These are phyloP conservation scores for Ophiostoma pallidulum DNA, from an alignment of 2,329 filamentous ascomycete species.

Conservation along the genomic window DNA sequence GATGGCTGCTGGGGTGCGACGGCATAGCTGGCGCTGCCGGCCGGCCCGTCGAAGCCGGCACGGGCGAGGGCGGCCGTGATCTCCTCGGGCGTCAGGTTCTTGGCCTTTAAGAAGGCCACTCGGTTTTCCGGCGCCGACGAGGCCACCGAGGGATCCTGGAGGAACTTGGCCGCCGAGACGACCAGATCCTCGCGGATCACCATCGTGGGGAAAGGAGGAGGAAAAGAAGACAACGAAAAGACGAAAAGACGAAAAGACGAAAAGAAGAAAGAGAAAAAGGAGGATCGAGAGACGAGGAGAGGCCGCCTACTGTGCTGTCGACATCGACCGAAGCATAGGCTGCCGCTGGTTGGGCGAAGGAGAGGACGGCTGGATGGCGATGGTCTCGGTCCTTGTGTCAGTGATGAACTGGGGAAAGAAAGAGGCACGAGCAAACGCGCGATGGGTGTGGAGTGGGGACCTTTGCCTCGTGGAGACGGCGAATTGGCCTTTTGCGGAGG, in stretches of 20 bases:
- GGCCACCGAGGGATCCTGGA: slow-evolving; percentile 88
- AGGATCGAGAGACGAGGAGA: not conserved
- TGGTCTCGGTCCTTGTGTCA: not conserved
- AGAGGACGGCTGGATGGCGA: not conserved
- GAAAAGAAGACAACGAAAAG: too few species aligned
- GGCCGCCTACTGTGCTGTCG: not conserved
- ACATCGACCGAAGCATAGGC: not conserved
- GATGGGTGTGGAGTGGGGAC: slow-evolving; percentile 5
- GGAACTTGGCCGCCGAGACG: slow-evolving; percentile 71
- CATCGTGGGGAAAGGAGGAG: slow-evolving; percentile 41
- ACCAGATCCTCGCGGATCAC: slow-evolving; percentile 93
- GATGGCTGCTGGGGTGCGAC: slow-evolving; percentile 19
- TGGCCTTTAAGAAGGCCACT: slow-evolving; percentile 86
- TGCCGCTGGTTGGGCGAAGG: not conserved
- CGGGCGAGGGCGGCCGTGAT: slow-evolving; percentile 76
- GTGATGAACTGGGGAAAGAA: not conserved
- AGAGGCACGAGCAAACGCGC: slow-evolving; percentile 1
- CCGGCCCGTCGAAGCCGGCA: slow-evolving; percentile 45
- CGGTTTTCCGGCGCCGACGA: slow-evolving; percentile 86
- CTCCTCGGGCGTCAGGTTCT: slow-evolving; percentile 95
- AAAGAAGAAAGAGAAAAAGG: too few species aligned
- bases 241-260: too few species aligned
- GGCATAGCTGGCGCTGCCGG: slow-evolving; percentile 29
- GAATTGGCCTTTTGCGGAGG: not conserved
- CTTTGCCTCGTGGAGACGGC: not conserved